Evolutionary conservation across 2,329 filamentous ascomycete species (phyloP), one percentile per base, ranked within the genome.

Genomic region (Exophiala spinifera): DNA sequence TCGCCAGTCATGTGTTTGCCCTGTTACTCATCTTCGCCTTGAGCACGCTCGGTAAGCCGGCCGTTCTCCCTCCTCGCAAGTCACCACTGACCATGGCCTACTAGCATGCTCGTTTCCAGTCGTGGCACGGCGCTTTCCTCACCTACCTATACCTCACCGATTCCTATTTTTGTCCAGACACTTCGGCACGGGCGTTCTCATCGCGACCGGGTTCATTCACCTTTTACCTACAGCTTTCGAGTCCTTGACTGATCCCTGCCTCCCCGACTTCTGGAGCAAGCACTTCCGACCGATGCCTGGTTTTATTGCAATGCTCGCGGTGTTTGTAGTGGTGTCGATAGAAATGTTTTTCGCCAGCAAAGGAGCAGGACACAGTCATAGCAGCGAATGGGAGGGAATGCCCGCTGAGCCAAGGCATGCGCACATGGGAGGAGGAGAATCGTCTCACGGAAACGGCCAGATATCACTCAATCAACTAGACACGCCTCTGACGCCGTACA

Each of bases 181-280:
- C 72, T 87, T 89, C 61, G 87, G 89, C 65, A 94, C 89, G 1
- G 89, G 89, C 55, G 89, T 94, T 17, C 76, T 94, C n/a, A 86
- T 94, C 58, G 88, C 89, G 10, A 94, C 89, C 1, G 88, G 89
- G 51, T 94, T 94, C 65, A 88, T 92, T 21, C 88, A 92, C 72
- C 76, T 87, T 11, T 78, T 87, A 3, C 85, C 83, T 50, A 88
- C 82, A 21, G 85, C 86, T 1, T 88, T 88, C 64, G 70, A 77
- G 55, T 85, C 83, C 37, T 74, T 87, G 17, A 86, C 80, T 61
- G 81, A 87, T 59, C 85, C 85, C 40, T 88, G 86, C 64, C 66
- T 77, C 19, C 71, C 74, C 1, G 56, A 63, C 20, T 76, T 77
- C 61, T 76, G 75, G 72, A 76, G 70, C 25, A 64, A 69, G 1